A percentile compares a stretch with the other conserved stretches of the same genome.
Evolutionary conservation across 805 yeast genomes (phyloP).

Genomic region (Starmerella bombicola): DNA sequence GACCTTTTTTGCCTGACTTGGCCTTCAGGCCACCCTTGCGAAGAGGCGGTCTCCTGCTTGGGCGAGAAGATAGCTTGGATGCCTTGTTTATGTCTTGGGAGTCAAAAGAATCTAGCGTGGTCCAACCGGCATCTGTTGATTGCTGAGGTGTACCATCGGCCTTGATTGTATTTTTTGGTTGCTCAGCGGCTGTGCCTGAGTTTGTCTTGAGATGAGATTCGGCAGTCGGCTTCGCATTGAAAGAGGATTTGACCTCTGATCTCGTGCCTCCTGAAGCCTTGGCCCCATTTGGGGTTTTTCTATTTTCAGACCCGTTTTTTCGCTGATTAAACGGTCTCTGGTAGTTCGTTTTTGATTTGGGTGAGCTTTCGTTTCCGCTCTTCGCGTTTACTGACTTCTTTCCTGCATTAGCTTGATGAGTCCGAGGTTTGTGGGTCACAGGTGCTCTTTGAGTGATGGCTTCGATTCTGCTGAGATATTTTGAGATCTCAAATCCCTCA

Average conservation of each 20-base stretch:
- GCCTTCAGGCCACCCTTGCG: neutral
- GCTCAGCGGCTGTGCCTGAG: neutral
- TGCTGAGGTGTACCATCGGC: neutral
- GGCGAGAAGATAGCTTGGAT: neutral
- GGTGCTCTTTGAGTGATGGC: conserved; percentile 15
- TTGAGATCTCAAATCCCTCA: conserved; percentile 18
- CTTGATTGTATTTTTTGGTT: no score
- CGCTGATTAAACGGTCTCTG: neutral
- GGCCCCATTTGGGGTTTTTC: neutral
- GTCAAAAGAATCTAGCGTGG: neutral
- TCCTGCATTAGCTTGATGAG: neutral
- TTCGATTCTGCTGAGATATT: conserved; percentile 20
- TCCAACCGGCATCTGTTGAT: neutral
- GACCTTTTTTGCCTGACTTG: neutral
- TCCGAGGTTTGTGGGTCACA: neutral
- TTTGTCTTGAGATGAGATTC: neutral
- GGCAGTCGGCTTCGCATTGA: neutral
- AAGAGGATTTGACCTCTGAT: neutral
- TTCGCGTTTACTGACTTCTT: neutral
- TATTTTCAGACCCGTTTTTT: neutral
- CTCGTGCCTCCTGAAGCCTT: neutral
- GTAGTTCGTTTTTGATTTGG: neutral
- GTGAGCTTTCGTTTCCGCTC: neutral
- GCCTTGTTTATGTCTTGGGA: neutral
- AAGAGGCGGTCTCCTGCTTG: neutral